Conservation (phyloP, 164 flowering plant genomes). For the Vitis rotundifolia region DNA sequence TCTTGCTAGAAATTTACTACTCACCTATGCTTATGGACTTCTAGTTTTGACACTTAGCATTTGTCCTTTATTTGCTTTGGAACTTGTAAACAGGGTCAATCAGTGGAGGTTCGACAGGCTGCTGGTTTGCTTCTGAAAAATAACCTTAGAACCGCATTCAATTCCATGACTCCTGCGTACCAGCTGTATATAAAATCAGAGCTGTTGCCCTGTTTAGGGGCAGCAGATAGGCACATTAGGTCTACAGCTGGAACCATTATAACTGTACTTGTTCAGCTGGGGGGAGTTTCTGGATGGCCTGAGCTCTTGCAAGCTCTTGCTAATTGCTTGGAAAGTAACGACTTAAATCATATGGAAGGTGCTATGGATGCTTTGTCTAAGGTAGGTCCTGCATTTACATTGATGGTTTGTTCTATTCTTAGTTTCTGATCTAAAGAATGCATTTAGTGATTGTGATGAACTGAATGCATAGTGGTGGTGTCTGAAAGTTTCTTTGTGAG, state of each 20-base stretch:
- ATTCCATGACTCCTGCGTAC: constrained; percentile 59
- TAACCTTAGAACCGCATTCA: constrained; percentile 67
- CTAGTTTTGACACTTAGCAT: constrained; percentile 8
- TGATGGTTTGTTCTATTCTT: not conserved
- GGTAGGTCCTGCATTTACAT: constrained; percentile 38
- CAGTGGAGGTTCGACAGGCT: constrained; percentile 93
- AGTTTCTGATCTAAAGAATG: not conserved
- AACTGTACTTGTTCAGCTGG: constrained; percentile 81
- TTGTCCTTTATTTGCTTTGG: not conserved
- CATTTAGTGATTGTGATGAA: not conserved
- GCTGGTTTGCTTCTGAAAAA: constrained; percentile 94
- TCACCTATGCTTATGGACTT: not conserved
- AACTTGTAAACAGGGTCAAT: constrained; percentile 54
- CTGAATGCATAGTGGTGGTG: too few relatives aligned
- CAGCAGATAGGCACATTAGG: constrained; percentile 86
- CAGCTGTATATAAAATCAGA: constrained; percentile 89
- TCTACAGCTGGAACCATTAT: constrained; percentile 91
- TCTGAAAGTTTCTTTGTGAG: too few relatives aligned
- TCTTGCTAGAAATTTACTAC: not conserved
- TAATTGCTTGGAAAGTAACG: constrained; percentile 83
- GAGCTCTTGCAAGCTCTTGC: constrained; percentile 88
- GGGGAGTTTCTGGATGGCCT: constrained; percentile 77
- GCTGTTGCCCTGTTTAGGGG: constrained; percentile 88
- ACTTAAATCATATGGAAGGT: constrained; percentile 93
- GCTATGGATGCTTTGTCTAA: constrained; percentile 99